Conservation (phyloP, 352 stramenopile species). For the Peronospora tabacina region DNA sequence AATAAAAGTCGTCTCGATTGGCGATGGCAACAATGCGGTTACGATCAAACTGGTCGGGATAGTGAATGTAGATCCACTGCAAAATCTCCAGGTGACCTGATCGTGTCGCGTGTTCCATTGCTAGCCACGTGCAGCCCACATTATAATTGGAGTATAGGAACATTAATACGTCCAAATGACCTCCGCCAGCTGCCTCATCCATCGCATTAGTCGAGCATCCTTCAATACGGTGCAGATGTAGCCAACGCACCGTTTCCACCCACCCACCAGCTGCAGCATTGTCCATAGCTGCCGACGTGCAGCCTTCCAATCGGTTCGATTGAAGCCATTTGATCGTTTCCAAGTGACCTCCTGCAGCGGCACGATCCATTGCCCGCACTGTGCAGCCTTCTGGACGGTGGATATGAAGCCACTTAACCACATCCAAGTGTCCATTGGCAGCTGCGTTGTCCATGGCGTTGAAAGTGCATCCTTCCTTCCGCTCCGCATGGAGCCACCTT, state of each 20-base stretch:
- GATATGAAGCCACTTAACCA: slow-evolving; percentile 28
- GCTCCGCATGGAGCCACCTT: slow-evolving; percentile 20
- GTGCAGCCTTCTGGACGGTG: slow-evolving; percentile 27
- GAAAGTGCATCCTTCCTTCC: slow-evolving; percentile 20
- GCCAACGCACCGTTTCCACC: slow-evolving; percentile 22
- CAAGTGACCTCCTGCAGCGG: slow-evolving; percentile 18
- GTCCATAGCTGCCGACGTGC: slow-evolving; percentile 20
- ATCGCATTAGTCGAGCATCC: slow-evolving; percentile 33
- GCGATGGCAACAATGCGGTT: slow-evolving; percentile 24
- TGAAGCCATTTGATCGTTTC: slow-evolving; percentile 24
- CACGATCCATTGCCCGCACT: slow-evolving; percentile 21
- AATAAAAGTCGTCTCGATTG: slow-evolving; percentile 28
- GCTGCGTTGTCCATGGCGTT: slow-evolving; percentile 31
- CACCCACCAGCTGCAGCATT: slow-evolving; percentile 22
- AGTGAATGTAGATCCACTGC: slow-evolving; percentile 25
- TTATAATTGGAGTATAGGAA: slow-evolving; percentile 21
- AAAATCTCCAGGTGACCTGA: slow-evolving; percentile 22
- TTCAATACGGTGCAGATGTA: slow-evolving; percentile 25
- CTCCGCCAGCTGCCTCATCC: slow-evolving; percentile 27
- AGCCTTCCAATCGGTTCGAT: slow-evolving; percentile 23
- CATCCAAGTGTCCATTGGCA: slow-evolving; percentile 22
- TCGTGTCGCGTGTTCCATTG: slow-evolving; percentile 22
- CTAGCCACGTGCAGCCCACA: slow-evolving; percentile 26
- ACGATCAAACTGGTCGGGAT: slow-evolving; percentile 25
- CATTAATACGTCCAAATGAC: slow-evolving; percentile 31